Conservation (phyloP, 371 early-diverging fungal species). For the Fennellomyces sp. region DNA sequence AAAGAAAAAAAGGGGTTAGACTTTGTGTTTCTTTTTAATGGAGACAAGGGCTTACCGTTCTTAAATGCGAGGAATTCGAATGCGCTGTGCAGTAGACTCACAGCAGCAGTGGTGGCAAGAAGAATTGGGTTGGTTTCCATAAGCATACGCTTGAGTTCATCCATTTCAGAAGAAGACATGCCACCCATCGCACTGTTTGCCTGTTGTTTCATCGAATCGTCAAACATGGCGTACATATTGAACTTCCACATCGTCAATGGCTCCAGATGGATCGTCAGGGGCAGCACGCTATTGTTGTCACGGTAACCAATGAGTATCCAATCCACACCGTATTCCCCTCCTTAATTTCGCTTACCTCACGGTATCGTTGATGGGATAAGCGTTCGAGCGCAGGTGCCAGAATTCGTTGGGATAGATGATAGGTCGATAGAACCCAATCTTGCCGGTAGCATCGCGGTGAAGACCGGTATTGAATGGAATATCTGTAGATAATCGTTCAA, state of each 20-base stretch:
- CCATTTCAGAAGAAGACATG: constrained; percentile 62
- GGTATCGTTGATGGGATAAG: constrained; percentile 75
- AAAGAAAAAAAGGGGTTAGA: neutral
- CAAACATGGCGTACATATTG: constrained; percentile 61
- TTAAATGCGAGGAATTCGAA: constrained; percentile 97
- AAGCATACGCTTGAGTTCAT: constrained; percentile 81
- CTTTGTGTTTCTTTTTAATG: neutral
- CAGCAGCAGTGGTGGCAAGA: constrained; percentile 76
- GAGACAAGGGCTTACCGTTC: constrained; percentile 63
- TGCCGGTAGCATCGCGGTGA: constrained; percentile 35
- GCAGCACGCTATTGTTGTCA: constrained; percentile 49
- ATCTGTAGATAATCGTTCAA: constrained; percentile 24
- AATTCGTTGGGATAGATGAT: constrained; percentile 84
- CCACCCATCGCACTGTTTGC: constrained; percentile 69
- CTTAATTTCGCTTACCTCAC: constrained; percentile 45
- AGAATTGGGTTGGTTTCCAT: constrained; percentile 89
- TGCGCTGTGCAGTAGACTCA: constrained; percentile 82
- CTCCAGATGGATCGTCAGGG: constrained; percentile 68
- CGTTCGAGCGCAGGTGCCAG: constrained; percentile 81
- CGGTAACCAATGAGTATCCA: neutral
- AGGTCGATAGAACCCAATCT: constrained; percentile 68
- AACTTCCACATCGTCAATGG: constrained; percentile 80
- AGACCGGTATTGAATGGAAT: constrained; percentile 46
- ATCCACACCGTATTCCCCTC: neutral
- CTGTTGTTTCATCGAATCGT: constrained; percentile 69